Conservation (phyloP, 495 filamentous ascomycete species). For the Aspergillus funiculosus region DNA sequence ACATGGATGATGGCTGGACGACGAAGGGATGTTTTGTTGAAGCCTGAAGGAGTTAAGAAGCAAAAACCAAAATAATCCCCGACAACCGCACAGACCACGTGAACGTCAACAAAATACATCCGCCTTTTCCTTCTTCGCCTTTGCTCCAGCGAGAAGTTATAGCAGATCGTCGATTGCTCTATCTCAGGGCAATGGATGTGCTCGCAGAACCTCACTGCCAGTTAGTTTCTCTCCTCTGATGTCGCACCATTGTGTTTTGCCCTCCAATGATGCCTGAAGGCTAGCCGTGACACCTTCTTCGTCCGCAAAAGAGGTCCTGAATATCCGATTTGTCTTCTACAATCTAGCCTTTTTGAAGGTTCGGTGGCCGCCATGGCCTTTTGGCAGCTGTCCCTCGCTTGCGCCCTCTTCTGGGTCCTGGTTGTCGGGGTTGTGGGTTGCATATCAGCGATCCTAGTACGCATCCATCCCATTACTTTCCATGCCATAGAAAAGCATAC, state of each 20-base stretch:
- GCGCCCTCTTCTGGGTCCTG: constrained; percentile 7
- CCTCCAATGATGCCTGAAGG: neutral
- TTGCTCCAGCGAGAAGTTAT: too few relatives aligned
- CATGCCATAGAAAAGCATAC: neutral
- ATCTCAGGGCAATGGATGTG: too few relatives aligned
- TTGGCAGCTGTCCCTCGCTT: neutral
- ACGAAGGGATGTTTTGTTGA: constrained; percentile 1
- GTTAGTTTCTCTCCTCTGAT: too few relatives aligned
- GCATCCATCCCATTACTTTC: constrained; percentile 5
- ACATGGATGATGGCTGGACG: constrained; percentile 14
- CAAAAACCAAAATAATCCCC: constrained; percentile 28
- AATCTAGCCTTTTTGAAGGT: neutral
- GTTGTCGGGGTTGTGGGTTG: constrained; percentile 4
- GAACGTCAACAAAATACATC: constrained; percentile 9
- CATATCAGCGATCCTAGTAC: constrained; percentile 18
- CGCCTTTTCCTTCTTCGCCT: neutral
- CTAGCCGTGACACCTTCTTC: neutral
- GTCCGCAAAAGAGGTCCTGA: too few relatives aligned
- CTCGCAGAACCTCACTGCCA: too few relatives aligned
- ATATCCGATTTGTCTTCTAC: neutral
- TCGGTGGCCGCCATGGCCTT: neutral
- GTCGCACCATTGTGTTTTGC: too few relatives aligned
- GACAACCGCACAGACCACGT: constrained; percentile 32
- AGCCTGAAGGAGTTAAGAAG: constrained; percentile 22
- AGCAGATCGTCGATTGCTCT: too few relatives aligned